phyloP scores from a whole-genome alignment of 176 grass and related monocot genomes.

The Panicum miliaceum region DNA sequence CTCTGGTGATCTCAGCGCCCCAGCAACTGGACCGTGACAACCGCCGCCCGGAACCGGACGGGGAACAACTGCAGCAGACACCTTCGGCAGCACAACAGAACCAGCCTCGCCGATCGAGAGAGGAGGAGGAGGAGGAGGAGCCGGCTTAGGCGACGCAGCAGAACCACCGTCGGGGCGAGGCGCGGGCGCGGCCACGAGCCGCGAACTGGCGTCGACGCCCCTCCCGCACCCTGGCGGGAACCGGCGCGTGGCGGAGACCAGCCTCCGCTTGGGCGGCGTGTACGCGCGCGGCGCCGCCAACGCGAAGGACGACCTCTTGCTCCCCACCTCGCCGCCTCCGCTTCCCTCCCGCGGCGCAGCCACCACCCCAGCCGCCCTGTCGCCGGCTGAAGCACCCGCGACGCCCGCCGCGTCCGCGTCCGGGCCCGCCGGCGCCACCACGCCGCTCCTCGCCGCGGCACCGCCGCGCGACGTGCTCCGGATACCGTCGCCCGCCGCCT shows the following conservation, averaged over 20 bases:
- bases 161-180: not conserved
- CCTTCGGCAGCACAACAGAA: not conserved
- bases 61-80: not conserved
- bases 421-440: not conserved
- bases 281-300: not conserved
- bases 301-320: too few relatives aligned
- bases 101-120: not conserved
- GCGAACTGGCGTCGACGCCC: not conserved
- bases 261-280: constrained; percentile 27
- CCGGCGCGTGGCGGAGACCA: not conserved
- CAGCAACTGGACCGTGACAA: not conserved
- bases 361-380: not conserved
- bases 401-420: not conserved
- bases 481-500: too few relatives aligned
- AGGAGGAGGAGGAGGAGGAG: not conserved
- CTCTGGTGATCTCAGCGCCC: not conserved
- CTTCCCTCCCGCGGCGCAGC: not conserved
- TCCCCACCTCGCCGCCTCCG: not conserved
- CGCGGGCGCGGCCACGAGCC: not conserved
- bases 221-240: constrained; percentile 35
- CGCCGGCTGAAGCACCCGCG: not conserved
- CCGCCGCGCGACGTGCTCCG: not conserved
- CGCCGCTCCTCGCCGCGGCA: not conserved
- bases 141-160: not conserved
- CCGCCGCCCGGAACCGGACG: not conserved